Evolutionary conservation across 148 eudicot genomes (phyloP), one percentile per base, ranked within the genome.

Genomic region (Cornus suecica): DNA sequence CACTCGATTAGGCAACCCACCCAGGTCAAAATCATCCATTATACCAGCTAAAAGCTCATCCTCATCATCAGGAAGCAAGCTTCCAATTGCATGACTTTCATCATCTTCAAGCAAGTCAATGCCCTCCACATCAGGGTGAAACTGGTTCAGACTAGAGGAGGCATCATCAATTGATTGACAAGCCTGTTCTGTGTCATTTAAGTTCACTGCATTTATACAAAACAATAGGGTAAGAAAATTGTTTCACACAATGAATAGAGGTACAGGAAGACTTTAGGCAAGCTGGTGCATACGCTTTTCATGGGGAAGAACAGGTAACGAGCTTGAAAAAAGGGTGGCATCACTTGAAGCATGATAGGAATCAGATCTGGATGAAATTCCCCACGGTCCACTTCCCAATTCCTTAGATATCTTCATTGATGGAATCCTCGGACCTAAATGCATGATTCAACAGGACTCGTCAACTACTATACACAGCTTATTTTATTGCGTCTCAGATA

Each of bases 31-130:
- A 71, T 75, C 91, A 72, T 90, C 93, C 78, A 88, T 86, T 65
- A 90, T 73, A 45, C 90, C 98, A 79, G 95, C 93, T 75, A 94
- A 82, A 30, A 94, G 97, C 65, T 90, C 98, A 66, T 94, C 97
- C 83, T 94, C 98, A 42, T 91, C 94, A 74, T 87, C 98, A 56
- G 98, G 97, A 34, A 94, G 91, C 79, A 88, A 82, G 84, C 80
- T 84, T 31, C 86, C 90, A 69, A 84, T 69, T 25, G 87, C 80
- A 63, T 76, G 80, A 70, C 77, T 76, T 18, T 83, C 80, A 74
- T 82, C 78, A 73, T 82, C 88, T 75, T 90, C 89, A 67, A 88
- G 78, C 37, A 79, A 70, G 58, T 81, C 90, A 76, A 74, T 77
- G 31, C 42, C 83, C 48, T 87, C 90, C 34, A 62, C 78, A 58